Conservation (phyloP, 768 basidiomycete species). For the Boletus coccyginus region DNA sequence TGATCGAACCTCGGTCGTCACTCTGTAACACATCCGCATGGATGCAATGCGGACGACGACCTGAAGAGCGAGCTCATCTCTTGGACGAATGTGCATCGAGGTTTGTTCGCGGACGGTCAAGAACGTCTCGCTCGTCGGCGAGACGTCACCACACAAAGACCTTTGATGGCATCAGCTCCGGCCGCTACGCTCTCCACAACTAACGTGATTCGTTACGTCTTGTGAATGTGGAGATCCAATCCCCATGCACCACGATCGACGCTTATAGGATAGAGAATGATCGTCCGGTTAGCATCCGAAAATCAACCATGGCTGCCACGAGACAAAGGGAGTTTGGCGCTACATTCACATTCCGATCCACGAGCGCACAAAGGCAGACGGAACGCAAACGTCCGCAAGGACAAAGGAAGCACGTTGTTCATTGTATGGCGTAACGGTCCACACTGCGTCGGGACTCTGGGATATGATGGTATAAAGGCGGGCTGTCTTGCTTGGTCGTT, state of each 20-base stretch:
- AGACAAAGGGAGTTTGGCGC: constrained; percentile 5
- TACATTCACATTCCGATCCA: not conserved
- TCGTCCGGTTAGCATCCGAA: not conserved
- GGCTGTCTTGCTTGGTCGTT: not conserved
- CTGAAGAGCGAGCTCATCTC: not conserved
- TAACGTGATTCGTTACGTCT: not conserved
- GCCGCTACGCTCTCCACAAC: not conserved
- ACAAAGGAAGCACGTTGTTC: constrained; percentile 11
- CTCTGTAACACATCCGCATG: not conserved
- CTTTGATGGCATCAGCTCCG: not conserved
- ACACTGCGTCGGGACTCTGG: not conserved
- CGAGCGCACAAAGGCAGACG: constrained; percentile 16
- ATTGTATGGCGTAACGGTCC: not conserved
- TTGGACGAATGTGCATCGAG: not conserved
- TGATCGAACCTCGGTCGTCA: not conserved
- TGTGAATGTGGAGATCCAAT: not conserved
- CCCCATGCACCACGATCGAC: not conserved
- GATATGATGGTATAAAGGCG: constrained; percentile 7
- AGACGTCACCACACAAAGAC: not conserved
- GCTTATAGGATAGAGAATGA: not conserved
- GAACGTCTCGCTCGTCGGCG: not conserved
- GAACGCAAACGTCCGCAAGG: not conserved
- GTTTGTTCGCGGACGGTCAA: not conserved
- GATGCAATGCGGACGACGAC: not conserved
- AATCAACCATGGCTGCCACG: not conserved